phyloP scores from a whole-genome alignment of 2,329 filamentous ascomycete species.

The Sporothrix variecibatus region DNA sequence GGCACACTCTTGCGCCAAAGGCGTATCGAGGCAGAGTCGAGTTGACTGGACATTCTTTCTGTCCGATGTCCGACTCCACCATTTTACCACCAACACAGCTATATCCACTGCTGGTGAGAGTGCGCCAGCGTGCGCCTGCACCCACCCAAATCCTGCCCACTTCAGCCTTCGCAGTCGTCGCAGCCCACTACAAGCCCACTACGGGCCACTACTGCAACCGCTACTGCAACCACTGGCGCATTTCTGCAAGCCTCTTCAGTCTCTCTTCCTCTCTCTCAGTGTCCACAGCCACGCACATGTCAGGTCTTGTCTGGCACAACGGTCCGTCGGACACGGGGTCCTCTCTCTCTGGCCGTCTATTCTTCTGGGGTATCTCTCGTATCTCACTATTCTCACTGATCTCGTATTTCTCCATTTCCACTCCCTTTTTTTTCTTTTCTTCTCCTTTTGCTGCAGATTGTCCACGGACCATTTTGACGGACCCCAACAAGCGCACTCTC shows the following conservation, averaged over 20 bases:
- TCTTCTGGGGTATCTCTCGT: background rate
- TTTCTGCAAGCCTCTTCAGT: background rate
- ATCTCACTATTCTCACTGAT: background rate
- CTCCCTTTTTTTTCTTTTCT: no score
- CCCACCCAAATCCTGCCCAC: background rate
- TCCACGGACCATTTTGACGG: background rate
- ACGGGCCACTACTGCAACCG: background rate
- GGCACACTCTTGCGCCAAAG: background rate
- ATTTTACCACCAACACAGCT: no score
- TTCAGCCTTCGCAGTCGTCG: background rate
- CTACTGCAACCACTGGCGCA: conserved; percentile 1
- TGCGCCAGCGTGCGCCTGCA: background rate
- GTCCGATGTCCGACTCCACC: no score
- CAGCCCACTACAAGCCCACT: background rate
- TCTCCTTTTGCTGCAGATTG: background rate
- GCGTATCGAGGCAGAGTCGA: background rate
- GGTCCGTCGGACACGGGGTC: background rate
- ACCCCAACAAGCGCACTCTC: background rate
- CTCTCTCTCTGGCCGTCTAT: background rate
- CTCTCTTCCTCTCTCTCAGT: background rate
- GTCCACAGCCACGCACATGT: background rate
- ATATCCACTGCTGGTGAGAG: background rate
- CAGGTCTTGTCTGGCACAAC: background rate
- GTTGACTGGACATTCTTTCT: background rate
- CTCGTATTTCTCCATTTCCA: background rate